These are phyloP conservation scores for Leccinum variicolor DNA, from an alignment of 768 basidiomycete species.

Conservation along the genomic window DNA sequence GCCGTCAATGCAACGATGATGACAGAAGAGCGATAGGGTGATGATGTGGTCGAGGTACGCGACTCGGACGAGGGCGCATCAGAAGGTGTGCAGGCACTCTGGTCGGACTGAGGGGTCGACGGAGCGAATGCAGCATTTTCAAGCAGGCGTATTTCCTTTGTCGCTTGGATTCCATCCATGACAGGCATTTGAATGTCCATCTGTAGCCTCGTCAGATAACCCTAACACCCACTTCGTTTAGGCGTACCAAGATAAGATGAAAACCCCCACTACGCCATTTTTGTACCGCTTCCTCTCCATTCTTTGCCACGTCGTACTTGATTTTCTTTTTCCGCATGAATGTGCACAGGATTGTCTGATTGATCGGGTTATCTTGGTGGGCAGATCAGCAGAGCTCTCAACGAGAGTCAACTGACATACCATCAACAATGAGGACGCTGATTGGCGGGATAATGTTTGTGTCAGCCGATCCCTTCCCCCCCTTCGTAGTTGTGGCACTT, in stretches of 20 bases:
- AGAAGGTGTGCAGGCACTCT: constrained; percentile 46
- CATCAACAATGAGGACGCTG: constrained; percentile 96
- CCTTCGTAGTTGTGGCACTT: constrained; percentile 39
- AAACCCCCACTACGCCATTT: constrained; percentile 93
- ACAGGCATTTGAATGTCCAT: constrained; percentile 99
- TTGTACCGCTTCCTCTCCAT: constrained; percentile 92
- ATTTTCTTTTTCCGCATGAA: constrained; percentile 97
- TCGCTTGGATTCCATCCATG: constrained; percentile 97
- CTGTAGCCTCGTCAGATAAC: constrained; percentile 40
- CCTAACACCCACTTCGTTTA: not conserved
- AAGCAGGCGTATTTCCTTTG: constrained; percentile 87
- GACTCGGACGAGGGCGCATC: constrained; percentile 48
- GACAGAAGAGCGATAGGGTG: constrained; percentile 87
- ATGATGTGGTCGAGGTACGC: constrained; percentile 42
- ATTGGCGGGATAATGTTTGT: constrained; percentile 90
- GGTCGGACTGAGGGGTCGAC: constrained; percentile 61
- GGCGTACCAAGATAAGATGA: constrained; percentile 88
- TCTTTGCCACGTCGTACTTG: constrained; percentile 90
- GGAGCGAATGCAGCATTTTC: constrained; percentile 75
- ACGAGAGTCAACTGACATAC: constrained; percentile 41
- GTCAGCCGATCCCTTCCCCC: constrained; percentile 50
- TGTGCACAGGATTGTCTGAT: constrained; percentile 94
- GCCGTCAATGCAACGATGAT: constrained; percentile 99
- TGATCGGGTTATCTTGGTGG: constrained; percentile 89
- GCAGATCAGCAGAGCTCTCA: constrained; percentile 12